Evolutionary conservation across 2,329 filamentous ascomycete genomes (phyloP).

Genomic region (Aspergillus ibericus): DNA sequence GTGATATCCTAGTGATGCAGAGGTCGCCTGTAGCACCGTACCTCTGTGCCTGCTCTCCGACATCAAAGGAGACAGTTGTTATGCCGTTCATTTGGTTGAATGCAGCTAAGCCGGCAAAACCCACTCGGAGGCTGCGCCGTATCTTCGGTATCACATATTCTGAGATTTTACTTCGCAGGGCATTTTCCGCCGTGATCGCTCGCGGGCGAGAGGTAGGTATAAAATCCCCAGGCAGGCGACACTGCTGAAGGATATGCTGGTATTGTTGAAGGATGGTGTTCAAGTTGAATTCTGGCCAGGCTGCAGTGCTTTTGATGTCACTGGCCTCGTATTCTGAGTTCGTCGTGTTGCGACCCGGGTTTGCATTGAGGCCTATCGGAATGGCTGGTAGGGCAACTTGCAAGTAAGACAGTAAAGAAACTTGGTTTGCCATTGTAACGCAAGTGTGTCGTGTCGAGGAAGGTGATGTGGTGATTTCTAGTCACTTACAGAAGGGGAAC

Average conservation of each 20-base stretch:
- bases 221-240: neutral
- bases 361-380: neutral
- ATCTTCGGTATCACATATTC: neutral
- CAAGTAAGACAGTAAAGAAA: neutral
- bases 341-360: neutral
- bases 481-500: too few species aligned
- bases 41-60: neutral
- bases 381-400: neutral
- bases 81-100: neutral
- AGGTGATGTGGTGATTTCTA: too few species aligned
- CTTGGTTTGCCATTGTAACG: neutral
- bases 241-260: neutral
- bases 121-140: neutral
- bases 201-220: neutral
- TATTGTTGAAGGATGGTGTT: neutral
- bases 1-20: too few species aligned
- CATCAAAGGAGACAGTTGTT: slow-evolving; percentile 1
- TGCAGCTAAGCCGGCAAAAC: neutral
- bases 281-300: neutral
- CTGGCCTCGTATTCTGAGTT: neutral
- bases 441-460: too few species aligned
- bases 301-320: neutral
- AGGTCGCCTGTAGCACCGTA: too few species aligned
- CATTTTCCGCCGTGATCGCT: neutral
- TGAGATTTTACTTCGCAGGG: neutral